A percentile compares a stretch with the other conserved stretches of the same genome.
Conservation (phyloP, 108 stramenopile genomes). For the Discostella stelligeroides region DNA sequence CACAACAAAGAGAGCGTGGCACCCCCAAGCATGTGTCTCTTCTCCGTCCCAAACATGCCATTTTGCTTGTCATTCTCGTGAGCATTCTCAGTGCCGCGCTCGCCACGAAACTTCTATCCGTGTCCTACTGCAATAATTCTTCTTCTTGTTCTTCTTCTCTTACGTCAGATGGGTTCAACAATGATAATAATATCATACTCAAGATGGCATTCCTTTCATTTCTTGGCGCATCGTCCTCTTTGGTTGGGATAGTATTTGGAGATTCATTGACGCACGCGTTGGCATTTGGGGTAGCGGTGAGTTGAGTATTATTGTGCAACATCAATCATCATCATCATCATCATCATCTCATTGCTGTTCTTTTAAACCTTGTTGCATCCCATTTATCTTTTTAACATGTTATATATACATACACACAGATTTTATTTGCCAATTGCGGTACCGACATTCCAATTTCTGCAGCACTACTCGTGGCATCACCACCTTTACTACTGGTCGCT, state of each 20-base stretch:
- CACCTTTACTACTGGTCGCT: constrained; percentile 21
- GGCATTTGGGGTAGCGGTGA: constrained; percentile 33
- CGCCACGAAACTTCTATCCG: constrained; percentile 6
- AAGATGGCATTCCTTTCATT: constrained; percentile 16
- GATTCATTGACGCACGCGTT: constrained; percentile 41
- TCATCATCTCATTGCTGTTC: constrained; percentile 4
- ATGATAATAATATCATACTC: neutral
- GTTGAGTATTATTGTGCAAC: neutral
- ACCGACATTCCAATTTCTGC: neutral
- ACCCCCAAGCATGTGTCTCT: constrained; percentile 22
- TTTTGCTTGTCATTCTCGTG: constrained; percentile 18
- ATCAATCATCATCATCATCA: neutral
- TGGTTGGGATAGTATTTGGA: constrained; percentile 32
- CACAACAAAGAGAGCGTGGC: constrained; percentile 26
- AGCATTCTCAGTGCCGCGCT: constrained; percentile 14
- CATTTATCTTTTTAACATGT: neutral
- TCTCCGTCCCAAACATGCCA: constrained; percentile 6
- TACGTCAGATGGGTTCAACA: neutral
- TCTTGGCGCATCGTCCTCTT: constrained; percentile 29
- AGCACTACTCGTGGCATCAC: constrained; percentile 20
- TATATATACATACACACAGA: neutral
- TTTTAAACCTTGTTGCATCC: neutral
- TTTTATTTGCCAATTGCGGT: constrained; percentile 6
- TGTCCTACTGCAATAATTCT: no score
- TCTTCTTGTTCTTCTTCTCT: neutral